These are phyloP conservation scores for Persicaria tinctoria DNA, from an alignment of 148 eudicot genomes.

Conservation along the genomic window DNA sequence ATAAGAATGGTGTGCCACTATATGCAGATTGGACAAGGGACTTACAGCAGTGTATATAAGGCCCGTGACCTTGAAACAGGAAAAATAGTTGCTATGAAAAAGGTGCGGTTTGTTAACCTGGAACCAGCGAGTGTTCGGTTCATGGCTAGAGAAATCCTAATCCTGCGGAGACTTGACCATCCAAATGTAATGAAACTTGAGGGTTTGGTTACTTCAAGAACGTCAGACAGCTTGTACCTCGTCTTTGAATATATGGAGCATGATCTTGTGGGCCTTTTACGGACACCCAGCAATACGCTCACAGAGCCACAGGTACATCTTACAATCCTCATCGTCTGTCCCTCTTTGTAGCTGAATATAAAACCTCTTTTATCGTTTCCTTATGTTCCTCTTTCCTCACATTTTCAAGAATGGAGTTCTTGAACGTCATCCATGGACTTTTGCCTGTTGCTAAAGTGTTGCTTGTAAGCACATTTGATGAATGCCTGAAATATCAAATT, in stretches of 20 bases:
- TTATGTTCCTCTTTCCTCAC: too few relatives aligned
- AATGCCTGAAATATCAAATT: too few relatives aligned
- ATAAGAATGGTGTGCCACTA: slow-evolving; percentile 2
- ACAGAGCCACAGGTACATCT: slow-evolving; percentile 67
- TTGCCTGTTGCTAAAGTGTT: too few relatives aligned
- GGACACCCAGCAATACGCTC: slow-evolving; percentile 51
- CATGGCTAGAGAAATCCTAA: slow-evolving; percentile 86
- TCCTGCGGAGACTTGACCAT: slow-evolving; percentile 71
- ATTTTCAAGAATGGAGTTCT: too few relatives aligned
- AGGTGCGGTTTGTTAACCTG: slow-evolving; percentile 82
- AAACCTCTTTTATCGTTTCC: too few relatives aligned
- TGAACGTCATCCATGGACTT: too few relatives aligned
- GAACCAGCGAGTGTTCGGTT: slow-evolving; percentile 91
- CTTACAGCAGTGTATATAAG: slow-evolving; percentile 84
- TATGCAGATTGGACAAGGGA: slow-evolving; percentile 90
- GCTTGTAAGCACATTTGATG: too few relatives aligned
- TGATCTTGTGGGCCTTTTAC: slow-evolving; percentile 73
- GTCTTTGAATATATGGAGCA: slow-evolving; percentile 96
- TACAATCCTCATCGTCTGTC: too few relatives aligned
- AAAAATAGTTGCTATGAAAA: slow-evolving; percentile 75
- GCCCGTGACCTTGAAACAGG: slow-evolving; percentile 77
- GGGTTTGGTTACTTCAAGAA: slow-evolving; percentile 64
- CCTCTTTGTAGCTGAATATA: too few relatives aligned
- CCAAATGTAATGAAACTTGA: slow-evolving; percentile 89
- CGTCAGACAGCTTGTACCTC: slow-evolving; percentile 77